Evolutionary conservation across 1,139 yeast genomes (phyloP).

Genomic region (Ogataea hybrid): DNA sequence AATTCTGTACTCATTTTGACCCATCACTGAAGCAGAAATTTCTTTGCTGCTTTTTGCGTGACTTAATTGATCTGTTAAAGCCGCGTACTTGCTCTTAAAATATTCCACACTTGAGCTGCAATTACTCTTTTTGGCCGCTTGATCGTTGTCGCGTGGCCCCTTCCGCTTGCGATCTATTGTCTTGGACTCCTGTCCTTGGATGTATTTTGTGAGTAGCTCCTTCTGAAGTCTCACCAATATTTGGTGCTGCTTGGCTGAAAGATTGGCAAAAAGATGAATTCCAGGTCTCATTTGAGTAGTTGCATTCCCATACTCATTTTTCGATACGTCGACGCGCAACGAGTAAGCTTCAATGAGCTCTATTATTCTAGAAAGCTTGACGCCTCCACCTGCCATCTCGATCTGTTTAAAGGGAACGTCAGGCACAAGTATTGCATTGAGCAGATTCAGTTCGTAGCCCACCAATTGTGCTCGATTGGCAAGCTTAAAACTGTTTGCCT

Average conservation of each 20-base stretch:
- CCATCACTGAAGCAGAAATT: constrained; percentile 19
- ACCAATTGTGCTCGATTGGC: constrained; percentile 17
- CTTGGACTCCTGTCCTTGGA: constrained; percentile 9
- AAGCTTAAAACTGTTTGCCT: neutral
- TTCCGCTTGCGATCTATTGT: constrained; percentile 9
- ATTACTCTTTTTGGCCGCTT: constrained; percentile 10
- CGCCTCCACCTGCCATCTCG: constrained; percentile 25
- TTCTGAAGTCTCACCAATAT: constrained; percentile 15
- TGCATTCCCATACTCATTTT: constrained; percentile 7
- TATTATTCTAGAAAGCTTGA: constrained; percentile 16
- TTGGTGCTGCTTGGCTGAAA: constrained; percentile 12
- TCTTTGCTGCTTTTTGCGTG: constrained; percentile 8
- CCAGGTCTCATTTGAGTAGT: constrained; percentile 15
- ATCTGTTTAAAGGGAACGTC: constrained; percentile 24
- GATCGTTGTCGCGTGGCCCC: constrained; percentile 1
- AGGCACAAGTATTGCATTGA: constrained; percentile 48
- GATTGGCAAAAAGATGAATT: constrained; percentile 11
- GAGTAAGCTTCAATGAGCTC: constrained; percentile 12
- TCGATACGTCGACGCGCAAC: constrained; percentile 14
- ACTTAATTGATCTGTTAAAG: constrained; percentile 22
- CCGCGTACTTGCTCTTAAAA: constrained; percentile 35
- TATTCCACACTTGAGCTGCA: constrained; percentile 31
- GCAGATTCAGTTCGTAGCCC: constrained; percentile 43
- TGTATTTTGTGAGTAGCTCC: constrained; percentile 13
- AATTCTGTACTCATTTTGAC: constrained; percentile 41